Evolutionary conservation across 441 rosid species (phyloP), one percentile per base, ranked within the genome.

Genomic region (Arabidopsis lyrata): DNA sequence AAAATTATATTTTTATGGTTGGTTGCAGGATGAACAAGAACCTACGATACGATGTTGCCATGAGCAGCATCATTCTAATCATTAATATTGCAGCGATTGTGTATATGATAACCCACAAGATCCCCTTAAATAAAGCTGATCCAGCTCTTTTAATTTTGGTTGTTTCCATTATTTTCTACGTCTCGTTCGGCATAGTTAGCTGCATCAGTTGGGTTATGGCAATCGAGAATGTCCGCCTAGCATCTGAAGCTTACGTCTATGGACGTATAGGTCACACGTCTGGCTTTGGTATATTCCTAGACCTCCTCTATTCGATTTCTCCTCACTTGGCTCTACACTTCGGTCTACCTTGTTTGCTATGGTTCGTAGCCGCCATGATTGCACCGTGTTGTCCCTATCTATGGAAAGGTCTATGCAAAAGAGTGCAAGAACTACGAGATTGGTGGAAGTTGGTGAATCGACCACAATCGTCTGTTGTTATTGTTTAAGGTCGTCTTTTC

Each of bases 261-360:
- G 70, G 71, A 66, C 61, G 39, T n/a, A 3, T 38, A 9, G 0
- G 12, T 52, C 39, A 66, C 50, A 53, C 27, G 5, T 3, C 6
- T 0, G 72, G 62, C 27, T 53, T 67, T 10, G 0, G 4, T 24
- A 2, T 15, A 38, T 67, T 53, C 50, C 29, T 67, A 7, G 1
- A 0, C 3, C 50, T 67, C 27, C 6, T 66, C 61, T 39, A 39
- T 54, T 24, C 11, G 1, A 39, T 53, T 24, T 67, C 52, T 27
- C 72, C 38, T 0, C 4, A 9, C 29, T 53, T 66, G 38, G 13
- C 38, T 52, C 29, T 66, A 53, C 16, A n/a, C 52, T 27, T 67
- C 5, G 39, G 36, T 53, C 29, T 67, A 14, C 50, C 72, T 38
- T 24, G 35, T 50, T 35, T 36, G 70, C 34, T 52, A n/a, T 66